Evolutionary conservation across 2,329 filamentous ascomycete species (phyloP).

Genomic region (Pseudogymnoascus sp.): DNA sequence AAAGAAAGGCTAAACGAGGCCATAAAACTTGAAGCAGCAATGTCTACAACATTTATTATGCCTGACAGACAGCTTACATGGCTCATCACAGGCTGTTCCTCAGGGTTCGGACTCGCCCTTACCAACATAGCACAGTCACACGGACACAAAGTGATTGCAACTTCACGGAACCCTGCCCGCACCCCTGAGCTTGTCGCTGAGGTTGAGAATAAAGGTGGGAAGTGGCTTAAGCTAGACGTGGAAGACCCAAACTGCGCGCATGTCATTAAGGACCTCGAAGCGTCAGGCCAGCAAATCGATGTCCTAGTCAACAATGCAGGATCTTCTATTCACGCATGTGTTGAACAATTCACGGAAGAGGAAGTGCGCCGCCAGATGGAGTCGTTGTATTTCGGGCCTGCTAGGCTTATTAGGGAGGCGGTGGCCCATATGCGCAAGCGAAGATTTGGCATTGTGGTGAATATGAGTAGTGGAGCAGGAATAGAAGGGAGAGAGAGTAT

Average conservation of each 20-base stretch:
- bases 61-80: slow-evolving; percentile 12
- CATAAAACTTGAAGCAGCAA: not conserved
- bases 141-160: slow-evolving; percentile 28
- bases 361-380: slow-evolving; percentile 19
- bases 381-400: slow-evolving; percentile 20
- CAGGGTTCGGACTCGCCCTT: slow-evolving; percentile 28
- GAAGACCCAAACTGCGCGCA: slow-evolving; percentile 10
- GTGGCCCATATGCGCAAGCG: slow-evolving; percentile 18
- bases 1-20: not conserved
- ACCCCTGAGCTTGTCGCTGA: slow-evolving; percentile 21
- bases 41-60: not conserved
- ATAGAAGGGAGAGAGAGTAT: slow-evolving; percentile 33
- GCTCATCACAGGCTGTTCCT: slow-evolving; percentile 30
- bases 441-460: slow-evolving; percentile 18
- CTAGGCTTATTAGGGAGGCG: slow-evolving; percentile 15
- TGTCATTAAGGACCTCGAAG: slow-evolving; percentile 9
- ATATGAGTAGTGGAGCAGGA: slow-evolving; percentile 19
- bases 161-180: slow-evolving; percentile 26
- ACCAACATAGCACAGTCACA: slow-evolving; percentile 23
- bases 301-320: slow-evolving; percentile 23
- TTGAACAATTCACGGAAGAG: slow-evolving; percentile 10
- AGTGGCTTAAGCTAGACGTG: slow-evolving; percentile 23
- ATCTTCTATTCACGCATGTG: slow-evolving; percentile 14
- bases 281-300: slow-evolving; percentile 17
- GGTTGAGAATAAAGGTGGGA: slow-evolving; percentile 21